Percentiles rank a stretch among this genome's conserved stretches.
These are phyloP conservation scores for Cyclotella cryptica DNA, from an alignment of 108 stramenopile species.

Conservation along the genomic window DNA sequence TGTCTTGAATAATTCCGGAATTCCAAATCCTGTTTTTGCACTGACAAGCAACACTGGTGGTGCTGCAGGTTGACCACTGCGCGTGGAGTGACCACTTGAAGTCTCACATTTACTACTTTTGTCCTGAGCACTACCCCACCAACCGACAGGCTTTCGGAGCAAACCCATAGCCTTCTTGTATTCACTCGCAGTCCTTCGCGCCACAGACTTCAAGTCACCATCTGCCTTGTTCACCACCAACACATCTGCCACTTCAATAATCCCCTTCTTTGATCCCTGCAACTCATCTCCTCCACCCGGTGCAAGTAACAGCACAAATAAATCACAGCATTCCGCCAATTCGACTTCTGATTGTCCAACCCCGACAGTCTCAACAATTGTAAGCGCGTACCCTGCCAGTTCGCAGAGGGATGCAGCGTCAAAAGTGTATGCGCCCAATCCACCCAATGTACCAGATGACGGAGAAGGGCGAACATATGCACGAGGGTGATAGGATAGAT, in stretches of 20 bases:
- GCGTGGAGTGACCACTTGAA: slow-evolving; percentile 2
- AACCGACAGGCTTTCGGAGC: slow-evolving; percentile 48
- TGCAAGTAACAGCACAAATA: slow-evolving; percentile 89
- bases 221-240: slow-evolving; percentile 97
- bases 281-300: slow-evolving; percentile 97
- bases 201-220: slow-evolving; percentile 75
- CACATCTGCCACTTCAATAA: slow-evolving; percentile 96
- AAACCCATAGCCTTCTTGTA: slow-evolving; percentile 75
- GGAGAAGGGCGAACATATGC: slow-evolving; percentile 97
- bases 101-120: not conserved
- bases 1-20: slow-evolving; percentile 66
- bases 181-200: slow-evolving; percentile 73
- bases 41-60: slow-evolving; percentile 76
- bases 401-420: slow-evolving; percentile 94
- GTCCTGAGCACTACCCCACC: slow-evolving; percentile 41
- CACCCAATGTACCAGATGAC: slow-evolving; percentile 91
- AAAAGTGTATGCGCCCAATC: slow-evolving; percentile 90
- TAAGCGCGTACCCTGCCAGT: slow-evolving; percentile 86
- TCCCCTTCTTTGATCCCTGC: slow-evolving; percentile 97
- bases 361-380: slow-evolving; percentile 98
- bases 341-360: slow-evolving; percentile 96
- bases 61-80: slow-evolving; percentile 26
- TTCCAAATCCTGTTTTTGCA: slow-evolving; percentile 61
- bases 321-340: slow-evolving; percentile 88
- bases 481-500: slow-evolving; percentile 75